These are phyloP conservation scores for Starmera pachycereana DNA, from an alignment of 805 yeast genomes.

Conservation along the genomic window DNA sequence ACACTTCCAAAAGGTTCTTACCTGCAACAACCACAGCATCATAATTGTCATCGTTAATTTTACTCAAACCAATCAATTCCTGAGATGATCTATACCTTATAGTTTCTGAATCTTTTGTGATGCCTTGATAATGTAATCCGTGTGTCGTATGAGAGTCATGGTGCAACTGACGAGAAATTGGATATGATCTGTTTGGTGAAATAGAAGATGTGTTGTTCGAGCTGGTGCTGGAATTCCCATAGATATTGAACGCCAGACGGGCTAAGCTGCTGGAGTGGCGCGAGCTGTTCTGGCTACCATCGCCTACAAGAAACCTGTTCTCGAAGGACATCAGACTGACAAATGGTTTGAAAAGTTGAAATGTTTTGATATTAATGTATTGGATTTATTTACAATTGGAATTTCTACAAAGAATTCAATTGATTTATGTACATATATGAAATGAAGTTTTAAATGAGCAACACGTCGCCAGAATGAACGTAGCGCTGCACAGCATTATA, in stretches of 20 bases:
- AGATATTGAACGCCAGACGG: conserved; percentile 49
- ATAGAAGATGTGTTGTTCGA: conserved; percentile 12
- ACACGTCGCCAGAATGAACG: conserved; percentile 30
- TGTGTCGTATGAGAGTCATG: conserved; percentile 3
- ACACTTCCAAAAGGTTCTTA: conserved; percentile 28
- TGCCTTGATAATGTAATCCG: conserved; percentile 12
- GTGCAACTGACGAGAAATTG: conserved; percentile 9
- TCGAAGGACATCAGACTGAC: neutral
- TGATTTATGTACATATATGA: too few relatives aligned
- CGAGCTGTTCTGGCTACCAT: conserved; percentile 4
- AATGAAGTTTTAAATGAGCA: conserved; percentile 23
- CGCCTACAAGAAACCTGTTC: neutral
- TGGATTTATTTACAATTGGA: too few relatives aligned
- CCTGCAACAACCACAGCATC: conserved; percentile 30
- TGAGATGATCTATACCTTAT: conserved; percentile 20
- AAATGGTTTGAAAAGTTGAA: too few relatives aligned
- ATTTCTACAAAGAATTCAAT: too few relatives aligned
- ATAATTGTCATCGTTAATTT: conserved; percentile 10
- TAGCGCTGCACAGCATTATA: conserved; percentile 42
- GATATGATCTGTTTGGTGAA: conserved; percentile 6
- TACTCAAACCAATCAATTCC: conserved; percentile 19
- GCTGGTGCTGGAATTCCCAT: conserved; percentile 27
- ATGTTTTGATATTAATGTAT: too few relatives aligned
- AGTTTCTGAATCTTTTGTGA: conserved; percentile 9
- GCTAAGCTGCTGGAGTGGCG: conserved; percentile 27